These are phyloP conservation scores for Aquanectria penicillioides DNA, from an alignment of 2,329 filamentous ascomycete species.

Conservation along the genomic window DNA sequence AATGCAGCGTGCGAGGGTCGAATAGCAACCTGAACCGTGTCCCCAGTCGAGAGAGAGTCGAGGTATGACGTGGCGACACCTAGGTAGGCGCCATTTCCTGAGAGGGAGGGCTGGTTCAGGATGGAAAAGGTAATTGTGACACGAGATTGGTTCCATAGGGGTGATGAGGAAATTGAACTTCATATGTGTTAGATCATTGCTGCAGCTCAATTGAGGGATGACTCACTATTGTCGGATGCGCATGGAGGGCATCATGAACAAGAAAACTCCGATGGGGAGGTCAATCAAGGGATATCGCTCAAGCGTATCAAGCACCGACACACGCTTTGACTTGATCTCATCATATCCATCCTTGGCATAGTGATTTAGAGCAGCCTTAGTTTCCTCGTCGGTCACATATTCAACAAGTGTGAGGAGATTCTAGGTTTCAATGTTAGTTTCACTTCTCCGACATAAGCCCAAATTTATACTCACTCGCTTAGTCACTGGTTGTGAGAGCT, in stretches of 20 bases:
- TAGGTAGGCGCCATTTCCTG: slow-evolving; percentile 58
- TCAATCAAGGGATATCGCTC: slow-evolving; percentile 68
- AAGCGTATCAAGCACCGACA: slow-evolving; percentile 75
- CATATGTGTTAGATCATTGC: slow-evolving; percentile 40
- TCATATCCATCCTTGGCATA: slow-evolving; percentile 59
- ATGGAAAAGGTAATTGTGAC: slow-evolving; percentile 75
- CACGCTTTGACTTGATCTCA: slow-evolving; percentile 62
- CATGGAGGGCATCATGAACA: slow-evolving; percentile 79
- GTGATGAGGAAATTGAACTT: slow-evolving; percentile 77
- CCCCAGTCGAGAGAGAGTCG: slow-evolving; percentile 53
- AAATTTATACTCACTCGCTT: slow-evolving; percentile 61
- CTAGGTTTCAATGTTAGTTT: slow-evolving; percentile 27
- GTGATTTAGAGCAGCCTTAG: slow-evolving; percentile 53
- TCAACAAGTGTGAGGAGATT: slow-evolving; percentile 55
- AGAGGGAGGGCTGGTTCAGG: slow-evolving; percentile 63
- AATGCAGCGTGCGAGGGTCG: slow-evolving; percentile 56
- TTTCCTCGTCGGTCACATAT: slow-evolving; percentile 55
- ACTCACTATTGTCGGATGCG: slow-evolving; percentile 74
- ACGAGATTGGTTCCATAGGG: slow-evolving; percentile 64
- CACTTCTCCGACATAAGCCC: background rate
- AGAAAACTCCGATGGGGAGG: slow-evolving; percentile 71
- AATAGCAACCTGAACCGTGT: slow-evolving; percentile 59
- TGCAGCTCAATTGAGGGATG: slow-evolving; percentile 47
- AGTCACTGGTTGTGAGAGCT: slow-evolving; percentile 76
- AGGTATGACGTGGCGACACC: slow-evolving; percentile 72